Conservation (phyloP, 257 asterid genomes). For the Fraxinus quadrangulata region DNA sequence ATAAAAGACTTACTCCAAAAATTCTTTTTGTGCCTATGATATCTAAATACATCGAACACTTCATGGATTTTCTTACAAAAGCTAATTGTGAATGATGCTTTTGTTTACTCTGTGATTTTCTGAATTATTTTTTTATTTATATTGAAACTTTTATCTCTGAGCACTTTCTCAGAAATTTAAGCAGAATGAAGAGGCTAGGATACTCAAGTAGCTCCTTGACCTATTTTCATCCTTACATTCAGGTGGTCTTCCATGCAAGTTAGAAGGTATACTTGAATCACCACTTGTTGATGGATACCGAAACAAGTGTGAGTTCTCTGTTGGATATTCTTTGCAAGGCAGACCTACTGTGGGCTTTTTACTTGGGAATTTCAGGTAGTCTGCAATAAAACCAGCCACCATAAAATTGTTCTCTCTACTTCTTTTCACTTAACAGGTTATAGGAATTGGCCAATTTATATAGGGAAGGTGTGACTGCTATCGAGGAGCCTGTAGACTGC, state of each 20-base stretch:
- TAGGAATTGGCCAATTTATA: slow-evolving; percentile 18
- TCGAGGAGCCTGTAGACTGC: slow-evolving; percentile 87
- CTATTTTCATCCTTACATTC: slow-evolving; percentile 32
- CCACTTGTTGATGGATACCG: slow-evolving; percentile 86
- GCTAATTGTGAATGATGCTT: slow-evolving; percentile 6
- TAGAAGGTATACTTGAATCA: slow-evolving; percentile 83
- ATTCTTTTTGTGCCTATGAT: slow-evolving; percentile 6
- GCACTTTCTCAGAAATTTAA: slow-evolving; percentile 1
- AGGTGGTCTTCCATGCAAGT: slow-evolving; percentile 97
- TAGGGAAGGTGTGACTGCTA: slow-evolving; percentile 99
- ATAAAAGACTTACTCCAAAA: slow-evolving; percentile 12
- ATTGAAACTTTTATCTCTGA: slow-evolving; percentile 10
- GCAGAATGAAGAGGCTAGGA: slow-evolving; percentile 9
- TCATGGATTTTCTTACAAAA: slow-evolving; percentile 7
- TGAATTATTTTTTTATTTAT: slow-evolving; percentile 4
- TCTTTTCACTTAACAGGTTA: slow-evolving; percentile 13
- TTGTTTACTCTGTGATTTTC: neutral
- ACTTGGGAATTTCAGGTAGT: slow-evolving; percentile 96
- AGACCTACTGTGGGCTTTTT: slow-evolving; percentile 82
- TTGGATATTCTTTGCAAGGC: slow-evolving; percentile 85
- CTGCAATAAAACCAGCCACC: slow-evolving; percentile 13
- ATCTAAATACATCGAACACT: slow-evolving; percentile 8
- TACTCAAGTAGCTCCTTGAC: slow-evolving; percentile 24
- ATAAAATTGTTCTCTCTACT: slow-evolving; percentile 9
- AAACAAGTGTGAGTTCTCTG: slow-evolving; percentile 97